phyloP scores from a whole-genome alignment of 1,284 basidiomycete genomes.

The Dichomitus squalens region DNA sequence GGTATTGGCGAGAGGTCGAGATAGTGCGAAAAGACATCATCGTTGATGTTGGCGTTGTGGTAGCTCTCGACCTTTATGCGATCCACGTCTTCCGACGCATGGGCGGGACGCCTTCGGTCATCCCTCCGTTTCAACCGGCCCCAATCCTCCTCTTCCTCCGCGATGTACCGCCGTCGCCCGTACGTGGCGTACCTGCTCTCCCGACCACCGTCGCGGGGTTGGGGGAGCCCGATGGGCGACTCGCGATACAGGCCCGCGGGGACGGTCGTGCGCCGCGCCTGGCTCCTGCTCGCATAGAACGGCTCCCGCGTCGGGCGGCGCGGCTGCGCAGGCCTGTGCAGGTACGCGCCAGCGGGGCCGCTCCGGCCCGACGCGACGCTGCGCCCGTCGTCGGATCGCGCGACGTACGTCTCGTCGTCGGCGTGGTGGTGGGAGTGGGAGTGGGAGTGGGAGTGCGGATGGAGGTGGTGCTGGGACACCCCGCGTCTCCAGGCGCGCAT shows the following conservation, averaged over 20 bases:
- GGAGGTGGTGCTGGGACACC: conserved; percentile 9
- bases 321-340: conserved; percentile 15
- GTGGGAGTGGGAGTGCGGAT: background rate
- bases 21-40: conserved; percentile 26
- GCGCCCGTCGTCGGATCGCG: conserved; percentile 8
- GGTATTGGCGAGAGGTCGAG: conserved; percentile 28
- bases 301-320: conserved; percentile 27
- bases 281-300: conserved; percentile 12
- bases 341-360: background rate
- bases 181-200: background rate
- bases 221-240: conserved; percentile 14
- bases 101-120: background rate
- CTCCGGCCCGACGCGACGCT: conserved; percentile 6
- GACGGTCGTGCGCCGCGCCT: conserved; percentile 11
- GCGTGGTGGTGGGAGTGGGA: background rate
- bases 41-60: conserved; percentile 23
- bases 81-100: background rate
- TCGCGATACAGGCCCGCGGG: conserved; percentile 24
- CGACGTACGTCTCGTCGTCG: conserved; percentile 17
- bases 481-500: conserved; percentile 21
- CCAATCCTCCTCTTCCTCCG: conserved; percentile 7
- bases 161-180: background rate
- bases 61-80: conserved; percentile 1
- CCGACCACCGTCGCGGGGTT: background rate
- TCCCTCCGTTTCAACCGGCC: conserved; percentile 9